phyloP scores from a whole-genome alignment of 2,329 filamentous ascomycete genomes.

The Pestalotiopsis sp. region DNA sequence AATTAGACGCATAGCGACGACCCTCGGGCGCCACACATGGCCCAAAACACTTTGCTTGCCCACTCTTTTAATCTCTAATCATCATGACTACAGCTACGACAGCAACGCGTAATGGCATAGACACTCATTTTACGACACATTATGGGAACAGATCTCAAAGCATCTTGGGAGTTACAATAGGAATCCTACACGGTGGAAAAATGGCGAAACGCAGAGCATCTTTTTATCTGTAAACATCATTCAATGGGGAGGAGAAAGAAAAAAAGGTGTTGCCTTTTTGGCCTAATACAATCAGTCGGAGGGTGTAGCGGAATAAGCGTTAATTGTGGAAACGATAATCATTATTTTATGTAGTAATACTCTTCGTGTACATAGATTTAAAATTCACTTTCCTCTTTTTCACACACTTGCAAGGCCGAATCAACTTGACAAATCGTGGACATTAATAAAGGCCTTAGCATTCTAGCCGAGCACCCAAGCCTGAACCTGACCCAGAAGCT shows the following conservation, averaged over 20 bases:
- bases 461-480: too few species aligned
- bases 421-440: background rate
- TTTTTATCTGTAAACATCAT: background rate
- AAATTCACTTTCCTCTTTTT: background rate
- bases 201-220: background rate
- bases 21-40: background rate
- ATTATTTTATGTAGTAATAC: background rate
- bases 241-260: background rate
- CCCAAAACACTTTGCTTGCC: constrained; percentile 2
- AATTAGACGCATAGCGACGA: background rate
- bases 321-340: background rate
- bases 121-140: constrained; percentile 4
- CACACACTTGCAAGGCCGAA: background rate
- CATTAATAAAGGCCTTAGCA: too few species aligned
- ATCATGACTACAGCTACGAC: constrained; percentile 14
- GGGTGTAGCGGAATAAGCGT: background rate
- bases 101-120: constrained; percentile 8
- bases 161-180: constrained; percentile 4
- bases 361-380: background rate
- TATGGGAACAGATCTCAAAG: background rate
- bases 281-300: background rate
- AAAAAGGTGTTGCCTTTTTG: background rate
- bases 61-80: constrained; percentile 5
- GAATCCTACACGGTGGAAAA: background rate
- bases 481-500: too few species aligned